Base-by-base conservation (phyloP, 169 alveolate species). In the Amoebophrya sp. region DNA sequence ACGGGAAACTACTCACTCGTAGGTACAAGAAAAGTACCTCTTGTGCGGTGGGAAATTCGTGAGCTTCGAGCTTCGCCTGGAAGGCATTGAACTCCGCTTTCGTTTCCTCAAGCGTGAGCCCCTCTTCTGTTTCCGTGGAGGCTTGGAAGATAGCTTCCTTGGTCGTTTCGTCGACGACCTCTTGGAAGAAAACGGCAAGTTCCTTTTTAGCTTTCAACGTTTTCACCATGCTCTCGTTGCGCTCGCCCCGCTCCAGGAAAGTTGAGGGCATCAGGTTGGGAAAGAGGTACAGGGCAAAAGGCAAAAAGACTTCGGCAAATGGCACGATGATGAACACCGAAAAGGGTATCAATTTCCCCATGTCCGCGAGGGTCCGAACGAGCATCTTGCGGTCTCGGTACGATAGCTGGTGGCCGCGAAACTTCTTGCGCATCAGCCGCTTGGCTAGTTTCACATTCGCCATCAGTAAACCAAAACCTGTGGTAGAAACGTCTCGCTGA, bases 211-310 rank as follows among this genome's bases (percentile, higher is more conserved):
- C 83, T 25, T 66, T 66, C 35, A 66, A 25, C 32, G 29, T 66
- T 3, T n/a, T 18, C 83, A 12, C 32, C 35, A 66, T 18, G 35
- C 10, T 25, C 83, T 66, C 83, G 35, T 7, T 12, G 2, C 18
- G 32, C 35, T 66, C 38, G 39, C 83, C 83, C 35, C 18, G 1
- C 32, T 66, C 83, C 29, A 66, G 83, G 83, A 66, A 66, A 3
- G 83, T 66, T 2, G 83, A 66, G 35, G 83, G 83, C 83, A 66
- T 66, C 83, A 66, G 83, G 29, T n/a, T n/a, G 10, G 83, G 83
- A 25, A 66, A 66, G 35, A 66, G 18, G 35, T 66, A 66, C 35
- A 66, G 35, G 10, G 18, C 83, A 25, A 25, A 25, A 7, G 83
- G 83, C 83, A 66, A 25, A 66, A n/a, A 18, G 35, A 66, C 35